A percentile compares a stretch with the other conserved stretches of the same genome.
These are phyloP conservation scores for Trametopsis cervina DNA, from an alignment of 768 basidiomycete species.

Conservation along the genomic window DNA sequence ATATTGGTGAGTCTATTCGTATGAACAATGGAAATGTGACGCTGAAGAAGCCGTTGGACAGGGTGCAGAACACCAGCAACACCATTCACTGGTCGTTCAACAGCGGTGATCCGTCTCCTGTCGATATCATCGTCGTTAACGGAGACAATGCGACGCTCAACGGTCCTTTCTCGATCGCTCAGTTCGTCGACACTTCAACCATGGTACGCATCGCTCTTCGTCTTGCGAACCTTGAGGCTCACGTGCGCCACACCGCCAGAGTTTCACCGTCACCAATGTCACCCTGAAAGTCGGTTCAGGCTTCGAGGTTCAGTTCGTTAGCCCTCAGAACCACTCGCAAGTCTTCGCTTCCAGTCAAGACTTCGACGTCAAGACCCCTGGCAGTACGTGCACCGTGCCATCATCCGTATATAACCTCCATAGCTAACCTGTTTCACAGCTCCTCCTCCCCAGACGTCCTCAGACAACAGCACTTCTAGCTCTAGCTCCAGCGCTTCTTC, in stretches of 20 bases:
- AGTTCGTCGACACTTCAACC: constrained; percentile 23
- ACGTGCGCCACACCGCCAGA: constrained; percentile 2
- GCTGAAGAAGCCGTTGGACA: constrained; percentile 6
- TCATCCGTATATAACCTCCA: not conserved
- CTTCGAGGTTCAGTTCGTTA: constrained; percentile 31
- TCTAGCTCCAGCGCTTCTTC: constrained; percentile 9
- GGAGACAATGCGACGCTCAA: constrained; percentile 25
- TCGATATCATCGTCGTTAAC: constrained; percentile 29
- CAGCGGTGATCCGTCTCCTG: constrained; percentile 26
- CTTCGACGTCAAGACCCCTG: constrained; percentile 30
- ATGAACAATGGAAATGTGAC: not conserved
- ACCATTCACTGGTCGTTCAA: constrained; percentile 27
- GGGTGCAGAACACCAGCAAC: constrained; percentile 31
- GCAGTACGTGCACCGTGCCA: constrained; percentile 26
- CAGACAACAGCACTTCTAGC: constrained; percentile 9
- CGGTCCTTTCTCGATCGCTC: constrained; percentile 30
- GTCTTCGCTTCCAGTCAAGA: constrained; percentile 26
- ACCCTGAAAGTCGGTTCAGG: constrained; percentile 22
- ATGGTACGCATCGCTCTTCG: constrained; percentile 13
- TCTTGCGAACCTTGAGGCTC: not conserved
- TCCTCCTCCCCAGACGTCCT: constrained; percentile 13
- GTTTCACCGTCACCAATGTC: constrained; percentile 28
- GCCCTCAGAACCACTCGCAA: constrained; percentile 24
- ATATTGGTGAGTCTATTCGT: constrained; percentile 26
- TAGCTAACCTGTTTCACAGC: constrained; percentile 8